Evolutionary conservation across 305 asterid species (phyloP), one percentile per base, ranked within the genome.

Genomic region (Fraxinus sp.): DNA sequence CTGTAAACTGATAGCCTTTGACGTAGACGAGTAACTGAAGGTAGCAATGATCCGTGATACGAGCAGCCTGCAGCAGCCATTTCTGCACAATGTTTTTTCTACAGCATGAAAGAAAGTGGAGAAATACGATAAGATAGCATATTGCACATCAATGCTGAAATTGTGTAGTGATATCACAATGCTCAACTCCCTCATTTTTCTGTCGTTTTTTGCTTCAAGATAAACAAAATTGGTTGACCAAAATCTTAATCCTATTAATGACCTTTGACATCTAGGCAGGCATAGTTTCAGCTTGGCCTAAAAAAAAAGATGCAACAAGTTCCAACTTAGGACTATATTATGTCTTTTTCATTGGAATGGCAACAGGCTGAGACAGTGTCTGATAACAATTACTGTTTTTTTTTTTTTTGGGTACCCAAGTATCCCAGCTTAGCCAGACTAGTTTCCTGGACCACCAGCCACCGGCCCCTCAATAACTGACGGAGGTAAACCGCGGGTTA

Each of bases 1-100:
- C 68, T 66, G 84, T 55, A 76, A 32, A 80, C 9, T 64, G 83
- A 88, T 41, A 77, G 83, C 46, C 49, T 84, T 30, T 77, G 88
- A 83, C 3, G 71, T n/a, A 76, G 78, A 52, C 77, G 86, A 82
- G 68, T 77, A 59, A 75, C 39, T 75, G 86, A 85, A 39, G 89
- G 71, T 43, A 76, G 79, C 20, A 72, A 26, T 71, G 90, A 80
- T 36, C 75, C 79, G 75, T 83, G 88, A 28, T 84, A 75, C 49
- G 83, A 81, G 83, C 85, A 85, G 55, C 83, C 71, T 84, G 87
- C 82, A 75, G 85, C 72, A 79, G 86, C 87, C 92, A 86, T 84
- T 84, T 79, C 18, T 62, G 68, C 70, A 18, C 33, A 59, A 30
- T 80, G 75, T 76, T 64, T 71, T 82, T 64, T 62, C 37, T 55